These are phyloP conservation scores for Fusarium nurragi DNA, from an alignment of 2,329 filamentous ascomycete species.

Conservation along the genomic window DNA sequence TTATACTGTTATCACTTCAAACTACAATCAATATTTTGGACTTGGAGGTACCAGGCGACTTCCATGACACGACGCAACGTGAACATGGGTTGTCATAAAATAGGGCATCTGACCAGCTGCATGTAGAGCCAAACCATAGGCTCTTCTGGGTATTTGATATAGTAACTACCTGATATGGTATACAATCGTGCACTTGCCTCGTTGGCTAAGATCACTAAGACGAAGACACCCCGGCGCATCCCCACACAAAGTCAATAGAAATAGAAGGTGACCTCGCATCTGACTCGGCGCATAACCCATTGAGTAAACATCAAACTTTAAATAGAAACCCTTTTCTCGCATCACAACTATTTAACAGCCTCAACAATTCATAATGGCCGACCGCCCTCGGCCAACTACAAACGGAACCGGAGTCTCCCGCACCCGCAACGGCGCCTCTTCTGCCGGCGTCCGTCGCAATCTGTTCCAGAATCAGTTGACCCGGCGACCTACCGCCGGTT, in stretches of 20 bases:
- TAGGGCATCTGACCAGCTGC: background rate
- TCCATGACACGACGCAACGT: background rate
- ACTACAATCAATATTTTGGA: background rate
- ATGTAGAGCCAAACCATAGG: background rate
- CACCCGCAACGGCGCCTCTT: conserved; percentile 33
- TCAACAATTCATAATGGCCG: conserved; percentile 30
- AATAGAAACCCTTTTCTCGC: background rate
- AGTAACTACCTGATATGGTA: background rate
- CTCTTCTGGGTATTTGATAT: background rate
- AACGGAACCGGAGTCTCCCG: conserved; percentile 32
- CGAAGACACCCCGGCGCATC: conserved; percentile 29
- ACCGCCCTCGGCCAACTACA: conserved; percentile 37
- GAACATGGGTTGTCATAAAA: background rate
- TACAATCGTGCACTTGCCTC: background rate
- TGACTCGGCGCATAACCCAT: conserved; percentile 12
- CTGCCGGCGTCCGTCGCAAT: conserved; percentile 52
- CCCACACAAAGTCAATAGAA: conserved; percentile 43
- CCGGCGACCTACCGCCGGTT: conserved; percentile 61
- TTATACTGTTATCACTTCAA: background rate
- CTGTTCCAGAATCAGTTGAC: conserved; percentile 69
- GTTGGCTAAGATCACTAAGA: conserved; percentile 18
- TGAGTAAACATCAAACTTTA: conserved; percentile 11
- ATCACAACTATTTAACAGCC: background rate
- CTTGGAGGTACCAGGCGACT: background rate
- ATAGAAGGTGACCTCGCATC: conserved; percentile 24